These are phyloP conservation scores for Inga laurina DNA, from an alignment of 306 rosid genomes.

Conservation along the genomic window DNA sequence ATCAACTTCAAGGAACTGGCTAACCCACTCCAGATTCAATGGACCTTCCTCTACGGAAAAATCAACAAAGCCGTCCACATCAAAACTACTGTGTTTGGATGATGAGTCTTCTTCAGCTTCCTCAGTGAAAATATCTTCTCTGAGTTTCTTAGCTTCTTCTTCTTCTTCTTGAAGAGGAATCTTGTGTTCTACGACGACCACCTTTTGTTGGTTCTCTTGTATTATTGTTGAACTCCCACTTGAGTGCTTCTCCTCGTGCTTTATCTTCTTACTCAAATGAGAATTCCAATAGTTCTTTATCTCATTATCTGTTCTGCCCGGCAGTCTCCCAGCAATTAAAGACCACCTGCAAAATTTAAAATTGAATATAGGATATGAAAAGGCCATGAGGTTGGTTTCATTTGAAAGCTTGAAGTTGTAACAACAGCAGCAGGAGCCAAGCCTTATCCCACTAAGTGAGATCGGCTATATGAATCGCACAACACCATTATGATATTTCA, in stretches of 20 bases:
- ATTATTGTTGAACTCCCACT: not conserved
- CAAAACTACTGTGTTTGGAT: constrained; percentile 26
- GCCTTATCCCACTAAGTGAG: no score
- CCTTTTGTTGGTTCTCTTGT: not conserved
- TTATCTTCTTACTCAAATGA: constrained; percentile 25
- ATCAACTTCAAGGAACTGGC: constrained; percentile 45
- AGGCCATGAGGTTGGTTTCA: no score
- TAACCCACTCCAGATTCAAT: constrained; percentile 58
- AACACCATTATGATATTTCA: no score
- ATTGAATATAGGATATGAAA: no score
- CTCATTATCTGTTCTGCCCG: constrained; percentile 38
- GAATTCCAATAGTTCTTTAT: not conserved
- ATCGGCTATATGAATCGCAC: no score
- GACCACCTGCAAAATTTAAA: constrained; percentile 54
- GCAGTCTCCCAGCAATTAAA: constrained; percentile 65
- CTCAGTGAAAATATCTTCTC: constrained; percentile 32
- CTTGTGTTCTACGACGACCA: not conserved
- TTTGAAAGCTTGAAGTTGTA: no score
- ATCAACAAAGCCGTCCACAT: constrained; percentile 56
- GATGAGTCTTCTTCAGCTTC: not conserved
- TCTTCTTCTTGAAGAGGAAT: not conserved
- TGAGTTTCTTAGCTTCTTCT: not conserved
- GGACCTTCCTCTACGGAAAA: constrained; percentile 54
- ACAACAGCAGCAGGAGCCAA: no score
- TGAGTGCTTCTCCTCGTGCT: constrained; percentile 31